Conservation (phyloP, 2,329 filamentous ascomycete species). For the Fusarium sp. region DNA sequence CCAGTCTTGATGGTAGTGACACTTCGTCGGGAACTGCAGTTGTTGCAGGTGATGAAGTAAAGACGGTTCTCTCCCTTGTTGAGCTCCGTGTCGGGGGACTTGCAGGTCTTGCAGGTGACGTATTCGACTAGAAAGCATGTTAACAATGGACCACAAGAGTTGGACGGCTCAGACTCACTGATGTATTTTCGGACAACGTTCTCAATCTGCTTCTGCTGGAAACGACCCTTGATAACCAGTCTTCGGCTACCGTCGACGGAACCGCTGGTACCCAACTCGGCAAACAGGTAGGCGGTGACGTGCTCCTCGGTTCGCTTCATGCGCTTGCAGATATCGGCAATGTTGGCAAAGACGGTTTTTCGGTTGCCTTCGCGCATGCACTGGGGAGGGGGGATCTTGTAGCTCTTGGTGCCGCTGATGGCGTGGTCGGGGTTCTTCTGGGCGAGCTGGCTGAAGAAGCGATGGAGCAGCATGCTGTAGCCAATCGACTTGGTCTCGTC, state of each 20-base stretch:
- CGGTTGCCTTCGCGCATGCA: slow-evolving; percentile 99
- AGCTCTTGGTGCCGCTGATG: slow-evolving; percentile 88
- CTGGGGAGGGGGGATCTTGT: slow-evolving; percentile 99
- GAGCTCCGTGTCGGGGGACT: slow-evolving; percentile 92
- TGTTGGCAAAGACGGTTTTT: slow-evolving; percentile 99
- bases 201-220: slow-evolving; percentile 99
- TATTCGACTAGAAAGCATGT: slow-evolving; percentile 78
- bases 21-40: slow-evolving; percentile 83
- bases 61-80: slow-evolving; percentile 99
- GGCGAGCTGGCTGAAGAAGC: slow-evolving; percentile 95
- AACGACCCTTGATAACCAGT: slow-evolving; percentile 98
- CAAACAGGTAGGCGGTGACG: slow-evolving; percentile 96
- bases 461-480: slow-evolving; percentile 86
- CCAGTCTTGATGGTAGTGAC: slow-evolving; percentile 99
- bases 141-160: slow-evolving; percentile 33
- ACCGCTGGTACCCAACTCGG: slow-evolving; percentile 96
- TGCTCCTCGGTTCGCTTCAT: slow-evolving; percentile 99
- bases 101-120: slow-evolving; percentile 98
- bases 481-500: slow-evolving; percentile 81
- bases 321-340: slow-evolving; percentile 97
- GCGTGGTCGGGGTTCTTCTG: slow-evolving; percentile 97
- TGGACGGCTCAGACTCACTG: slow-evolving; percentile 65
- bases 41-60: slow-evolving; percentile 97
- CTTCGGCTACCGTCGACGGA: slow-evolving; percentile 93
- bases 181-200: slow-evolving; percentile 97